Base-by-base conservation (phyloP, 768 basidiomycete species). In the Cystobasidium onofrii region DNA sequence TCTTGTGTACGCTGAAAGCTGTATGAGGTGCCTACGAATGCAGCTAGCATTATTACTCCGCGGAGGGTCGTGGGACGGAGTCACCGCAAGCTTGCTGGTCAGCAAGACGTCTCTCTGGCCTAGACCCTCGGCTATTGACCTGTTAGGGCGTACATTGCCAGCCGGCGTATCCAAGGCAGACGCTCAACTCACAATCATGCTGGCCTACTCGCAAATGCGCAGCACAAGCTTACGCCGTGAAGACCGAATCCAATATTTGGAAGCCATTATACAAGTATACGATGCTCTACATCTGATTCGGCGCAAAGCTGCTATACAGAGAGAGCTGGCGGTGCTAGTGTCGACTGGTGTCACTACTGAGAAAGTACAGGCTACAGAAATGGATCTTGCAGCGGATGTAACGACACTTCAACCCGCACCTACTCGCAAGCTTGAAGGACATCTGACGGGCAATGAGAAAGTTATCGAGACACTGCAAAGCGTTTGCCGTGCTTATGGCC, bases 241-340 rank as follows among this genome's bases (percentile, higher is more conserved):
- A 6, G 41, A 23, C n/a, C 69, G 69, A n/a, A 15, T 71, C 6
- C 29, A 31, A 23, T 1, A 25, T 12, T 34, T 71, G 12, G 50
- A n/a, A 15, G n/a, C 25, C 34, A 33, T 34, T 1, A 27, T 29
- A 7, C 25, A 39, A 75, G 82, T 91, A 57, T 94, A 89, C 80
- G 85, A 88, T 13, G 89, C 87, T 76, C 80, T 99, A 3, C 92
- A 91, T 10, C 91, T 92, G 80, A 85, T 84, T 66, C 85, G 96
- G 60, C 95, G 95, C 82, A 94, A 96, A 82, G 89, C 88, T 0
- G 90, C 90, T 78, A 83, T 92, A 46, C 83, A 93, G 29, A 85
- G 95, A 13, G 93, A 97, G 79, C 85, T 96, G 52, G 84, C 94
- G 25, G 90, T 89, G 10, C n/a, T 90, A 87, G 77, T 90, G 88